Evolutionary conservation across 306 rosid species (phyloP), one percentile per base, ranked within the genome.

Genomic region (Malus sieversii): DNA sequence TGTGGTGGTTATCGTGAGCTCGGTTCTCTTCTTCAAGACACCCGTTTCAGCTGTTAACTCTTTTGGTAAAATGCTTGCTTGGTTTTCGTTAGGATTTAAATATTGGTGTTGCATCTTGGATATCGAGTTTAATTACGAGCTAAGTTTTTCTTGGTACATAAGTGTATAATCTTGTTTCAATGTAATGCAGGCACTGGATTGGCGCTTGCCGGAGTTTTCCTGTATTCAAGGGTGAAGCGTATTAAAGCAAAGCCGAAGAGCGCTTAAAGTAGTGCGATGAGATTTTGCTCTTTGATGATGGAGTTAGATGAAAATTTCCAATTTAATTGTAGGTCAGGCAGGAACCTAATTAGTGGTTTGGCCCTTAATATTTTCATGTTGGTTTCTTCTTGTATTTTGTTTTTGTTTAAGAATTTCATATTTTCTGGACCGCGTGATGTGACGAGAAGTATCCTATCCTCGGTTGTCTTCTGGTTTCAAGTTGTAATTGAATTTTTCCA

Each of bases 1-100:
- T 35, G 99, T 96, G 71, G 97, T 89, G 81, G 99, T 96, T 71
- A 90, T 96, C 2, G 92, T 89, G 73, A 96, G 99, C 96, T 83
- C 99, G 69, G 96, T 96, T 78, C 75, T 96, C 82, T 90, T 96
- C 88, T 96, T 96, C 89, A 86, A 79, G 81, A 88, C 99, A 72
- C 91, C 98, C 0, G 99, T 96, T 66, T 82, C 97, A 29, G 86
- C 87, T 6, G 85, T 96, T 74, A 96, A 96, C 75, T 75, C 92
- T 62, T 65, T 96, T 29, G 99, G 99, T 92, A 96, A 85, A 71
- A 65, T 61, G 11, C 69, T 67, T 73, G 65, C 38, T 72, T 78
- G 25, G 69, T 78, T 71, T 51, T 51, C 19, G 22, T 4, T 10
- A 19, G 9, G 29, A 55, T 44, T 7, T 19, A 44, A 12, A 66